Evolutionary conservation across 805 yeast species (phyloP).

Genomic region (Teunomyces funiuensis): DNA sequence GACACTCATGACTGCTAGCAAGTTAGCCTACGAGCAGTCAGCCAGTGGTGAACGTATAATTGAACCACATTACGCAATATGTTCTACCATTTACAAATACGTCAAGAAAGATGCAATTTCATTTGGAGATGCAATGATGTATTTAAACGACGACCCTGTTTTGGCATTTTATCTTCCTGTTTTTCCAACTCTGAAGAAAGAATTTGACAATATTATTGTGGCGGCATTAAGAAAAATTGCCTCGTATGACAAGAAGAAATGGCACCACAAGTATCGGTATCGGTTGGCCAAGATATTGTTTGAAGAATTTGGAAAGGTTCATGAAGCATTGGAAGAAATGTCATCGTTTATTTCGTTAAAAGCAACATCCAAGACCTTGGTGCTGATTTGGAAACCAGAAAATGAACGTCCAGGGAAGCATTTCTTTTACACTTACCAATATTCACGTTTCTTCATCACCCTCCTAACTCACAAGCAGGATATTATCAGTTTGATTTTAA

Average conservation of each 20-base stretch:
- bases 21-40: constrained; percentile 36
- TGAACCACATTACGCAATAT: constrained; percentile 75
- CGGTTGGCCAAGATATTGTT: constrained; percentile 63
- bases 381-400: constrained; percentile 93
- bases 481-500: constrained; percentile 53
- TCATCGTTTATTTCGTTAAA: constrained; percentile 61
- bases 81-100: constrained; percentile 59
- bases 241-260: constrained; percentile 70
- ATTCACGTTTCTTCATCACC: constrained; percentile 62
- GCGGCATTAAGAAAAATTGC: constrained; percentile 48
- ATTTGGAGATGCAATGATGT: constrained; percentile 36
- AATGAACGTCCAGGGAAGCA: constrained; percentile 91
- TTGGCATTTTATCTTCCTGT: constrained; percentile 9
- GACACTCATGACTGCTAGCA: constrained; percentile 45
- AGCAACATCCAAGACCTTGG: constrained; percentile 65
- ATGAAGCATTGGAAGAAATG: constrained; percentile 65
- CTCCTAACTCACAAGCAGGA: constrained; percentile 56
- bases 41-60: constrained; percentile 54
- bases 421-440: constrained; percentile 71
- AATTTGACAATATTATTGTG: constrained; percentile 42
- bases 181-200: not conserved
- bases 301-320: constrained; percentile 52
- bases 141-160: constrained; percentile 39
- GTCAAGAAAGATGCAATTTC: constrained; percentile 38
- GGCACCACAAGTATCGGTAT: constrained; percentile 88